phyloP scores from a whole-genome alignment of 139 green algal species.

The Medakamo hakoo region DNA sequence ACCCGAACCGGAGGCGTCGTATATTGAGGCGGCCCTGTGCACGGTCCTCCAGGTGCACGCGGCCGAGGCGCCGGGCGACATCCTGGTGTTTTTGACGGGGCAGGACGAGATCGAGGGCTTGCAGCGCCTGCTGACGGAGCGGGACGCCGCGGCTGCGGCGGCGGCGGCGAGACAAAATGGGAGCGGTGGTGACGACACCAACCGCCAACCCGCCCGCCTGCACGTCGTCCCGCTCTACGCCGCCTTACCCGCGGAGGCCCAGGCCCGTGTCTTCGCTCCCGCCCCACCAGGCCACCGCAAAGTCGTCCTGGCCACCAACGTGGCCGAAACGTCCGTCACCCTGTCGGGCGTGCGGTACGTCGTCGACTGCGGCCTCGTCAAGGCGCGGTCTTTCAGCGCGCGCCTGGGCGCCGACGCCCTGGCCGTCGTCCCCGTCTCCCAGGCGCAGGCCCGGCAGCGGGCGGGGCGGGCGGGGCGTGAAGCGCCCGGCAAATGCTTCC shows the following conservation, averaged over 20 bases:
- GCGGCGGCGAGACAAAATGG: conserved; percentile 1
- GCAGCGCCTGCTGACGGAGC: conserved; percentile 40
- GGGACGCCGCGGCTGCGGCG: conserved; percentile 8
- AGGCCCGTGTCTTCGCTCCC: conserved; percentile 58
- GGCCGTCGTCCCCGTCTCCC: conserved; percentile 43
- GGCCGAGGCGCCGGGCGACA: conserved; percentile 54
- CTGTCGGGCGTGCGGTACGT: conserved; percentile 71
- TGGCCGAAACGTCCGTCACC: conserved; percentile 86
- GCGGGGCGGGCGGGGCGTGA: conserved; percentile 69
- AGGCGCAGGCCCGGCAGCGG: conserved; percentile 72
- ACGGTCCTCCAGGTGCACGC: conserved; percentile 56
- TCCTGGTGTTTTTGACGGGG: conserved; percentile 83
- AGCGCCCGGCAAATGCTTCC: conserved; percentile 68
- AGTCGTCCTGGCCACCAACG: conserved; percentile 82
- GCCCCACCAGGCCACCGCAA: conserved; percentile 44
- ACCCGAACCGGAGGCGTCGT: conserved; percentile 57
- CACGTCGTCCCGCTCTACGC: conserved; percentile 60
- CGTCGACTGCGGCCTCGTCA: conserved; percentile 68
- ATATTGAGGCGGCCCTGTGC: conserved; percentile 69
- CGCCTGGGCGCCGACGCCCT: conserved; percentile 40
- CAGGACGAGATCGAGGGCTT: conserved; percentile 75
- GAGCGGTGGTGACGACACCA: neutral
- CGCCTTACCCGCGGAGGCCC: conserved; percentile 58
- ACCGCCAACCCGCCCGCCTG: conserved; percentile 12
- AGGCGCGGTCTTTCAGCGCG: conserved; percentile 59